Conservation (phyloP, 2,329 filamentous ascomycete genomes). For the Zalaria sp. region DNA sequence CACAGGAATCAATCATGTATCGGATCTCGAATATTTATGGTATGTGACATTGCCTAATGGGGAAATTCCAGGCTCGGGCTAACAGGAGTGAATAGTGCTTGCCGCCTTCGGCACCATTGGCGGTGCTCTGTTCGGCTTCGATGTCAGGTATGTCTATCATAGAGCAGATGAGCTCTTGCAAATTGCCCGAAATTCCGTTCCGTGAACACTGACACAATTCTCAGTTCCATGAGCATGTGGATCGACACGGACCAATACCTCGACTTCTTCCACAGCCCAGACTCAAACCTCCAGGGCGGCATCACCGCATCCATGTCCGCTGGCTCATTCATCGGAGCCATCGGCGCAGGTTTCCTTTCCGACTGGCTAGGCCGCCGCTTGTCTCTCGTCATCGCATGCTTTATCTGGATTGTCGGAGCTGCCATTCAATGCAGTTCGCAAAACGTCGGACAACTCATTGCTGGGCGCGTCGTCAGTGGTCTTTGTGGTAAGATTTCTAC, state of each 20-base stretch:
- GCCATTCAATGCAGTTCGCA: conserved; percentile 22
- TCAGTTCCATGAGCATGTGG: conserved; percentile 33
- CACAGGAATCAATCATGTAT: conserved; percentile 1
- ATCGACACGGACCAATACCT: conserved; percentile 34
- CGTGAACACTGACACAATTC: not conserved
- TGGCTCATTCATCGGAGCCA: conserved; percentile 33
- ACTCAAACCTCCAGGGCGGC: conserved; percentile 21
- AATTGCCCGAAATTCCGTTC: not conserved
- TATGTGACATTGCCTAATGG: not conserved
- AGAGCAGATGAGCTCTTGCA: not conserved
- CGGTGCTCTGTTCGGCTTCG: conserved; percentile 60
- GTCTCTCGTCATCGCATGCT: conserved; percentile 28
- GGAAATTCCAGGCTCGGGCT: not conserved
- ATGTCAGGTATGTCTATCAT: conserved; percentile 31
- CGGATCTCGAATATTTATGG: conserved; percentile 5
- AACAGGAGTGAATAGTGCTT: conserved; percentile 18
- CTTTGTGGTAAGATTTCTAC: conserved; percentile 21
- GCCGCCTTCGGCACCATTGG: conserved; percentile 44
- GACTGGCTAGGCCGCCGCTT: conserved; percentile 29
- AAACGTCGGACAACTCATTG: conserved; percentile 27
- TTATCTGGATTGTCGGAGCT: conserved; percentile 32
- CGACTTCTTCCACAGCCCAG: conserved; percentile 21
- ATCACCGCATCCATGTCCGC: conserved; percentile 36
- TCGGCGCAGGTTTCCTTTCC: conserved; percentile 31
- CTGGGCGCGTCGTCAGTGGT: conserved; percentile 72